A percentile compares a stretch with the other conserved stretches of the same genome.
Conservation (phyloP, 345 rosid species). For the Salix viminalis region DNA sequence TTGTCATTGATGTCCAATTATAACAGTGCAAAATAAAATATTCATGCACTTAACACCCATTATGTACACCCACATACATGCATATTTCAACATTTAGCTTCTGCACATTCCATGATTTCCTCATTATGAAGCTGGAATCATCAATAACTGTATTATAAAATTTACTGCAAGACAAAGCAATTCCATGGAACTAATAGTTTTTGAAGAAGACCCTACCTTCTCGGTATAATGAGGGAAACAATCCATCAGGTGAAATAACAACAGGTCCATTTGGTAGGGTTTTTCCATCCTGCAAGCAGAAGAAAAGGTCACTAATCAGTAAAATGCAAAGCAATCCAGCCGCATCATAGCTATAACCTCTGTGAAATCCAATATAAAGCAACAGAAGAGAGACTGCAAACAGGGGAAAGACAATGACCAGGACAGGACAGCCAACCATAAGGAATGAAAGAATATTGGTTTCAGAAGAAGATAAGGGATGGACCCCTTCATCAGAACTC, state of each 20-base stretch:
- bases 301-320: slow-evolving; percentile 4
- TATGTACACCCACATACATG: not conserved
- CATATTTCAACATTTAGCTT: not conserved
- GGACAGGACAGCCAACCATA: not conserved
- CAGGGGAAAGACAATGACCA: not conserved
- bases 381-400: not conserved
- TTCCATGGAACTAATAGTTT: not conserved
- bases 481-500: not conserved
- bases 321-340: not conserved
- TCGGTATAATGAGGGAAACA: slow-evolving; percentile 82
- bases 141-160: not conserved
- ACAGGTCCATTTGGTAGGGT: slow-evolving; percentile 83
- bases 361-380: not conserved
- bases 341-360: not conserved
- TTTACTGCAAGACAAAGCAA: not conserved
- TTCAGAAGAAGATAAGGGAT: too few relatives aligned
- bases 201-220: slow-evolving; percentile 50
- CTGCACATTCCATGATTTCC: not conserved
- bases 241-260: slow-evolving; percentile 87
- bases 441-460: not conserved
- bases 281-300: slow-evolving; percentile 68
- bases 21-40: not conserved
- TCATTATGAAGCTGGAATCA: not conserved
- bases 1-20: not conserved
- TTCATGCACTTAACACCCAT: not conserved